These are phyloP conservation scores for Termitomyces sp. DNA, from an alignment of 768 basidiomycete species.

Conservation along the genomic window DNA sequence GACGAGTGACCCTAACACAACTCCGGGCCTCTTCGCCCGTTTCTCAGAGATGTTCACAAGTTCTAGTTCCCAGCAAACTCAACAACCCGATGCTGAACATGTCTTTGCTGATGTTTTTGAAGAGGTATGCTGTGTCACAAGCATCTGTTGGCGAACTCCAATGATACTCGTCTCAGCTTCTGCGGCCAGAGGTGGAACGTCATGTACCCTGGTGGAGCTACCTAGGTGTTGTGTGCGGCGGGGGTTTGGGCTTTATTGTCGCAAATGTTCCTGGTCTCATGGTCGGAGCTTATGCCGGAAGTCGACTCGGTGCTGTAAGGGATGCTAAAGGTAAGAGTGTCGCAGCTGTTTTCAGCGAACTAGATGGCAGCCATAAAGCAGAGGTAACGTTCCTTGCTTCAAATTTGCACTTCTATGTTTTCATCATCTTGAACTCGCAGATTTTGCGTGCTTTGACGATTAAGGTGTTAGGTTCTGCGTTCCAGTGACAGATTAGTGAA, in stretches of 20 bases:
- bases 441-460: constrained; percentile 76
- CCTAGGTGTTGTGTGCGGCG: constrained; percentile 68
- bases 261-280: constrained; percentile 85
- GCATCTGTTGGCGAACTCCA: not conserved
- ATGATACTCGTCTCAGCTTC: constrained; percentile 36
- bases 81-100: constrained; percentile 69
- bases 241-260: constrained; percentile 53
- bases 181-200: constrained; percentile 77
- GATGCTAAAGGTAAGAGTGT: constrained; percentile 96
- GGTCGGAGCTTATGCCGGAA: constrained; percentile 84
- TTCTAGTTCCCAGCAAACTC: constrained; percentile 22
- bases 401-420: not conserved
- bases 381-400: constrained; percentile 50
- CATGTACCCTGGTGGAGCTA: constrained; percentile 72
- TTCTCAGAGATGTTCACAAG: constrained; percentile 66
- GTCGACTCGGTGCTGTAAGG: constrained; percentile 83
- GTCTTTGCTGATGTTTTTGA: constrained; percentile 91
- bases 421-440: constrained; percentile 29
- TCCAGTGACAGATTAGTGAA: constrained; percentile 15
- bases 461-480: constrained; percentile 73
- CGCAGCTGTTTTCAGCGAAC: constrained; percentile 76
- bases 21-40: constrained; percentile 68
- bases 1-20: constrained; percentile 60
- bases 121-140: constrained; percentile 47
- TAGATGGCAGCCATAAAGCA: constrained; percentile 77